Conservation (phyloP, 1,284 basidiomycete genomes). For the Moniliella sp. region DNA sequence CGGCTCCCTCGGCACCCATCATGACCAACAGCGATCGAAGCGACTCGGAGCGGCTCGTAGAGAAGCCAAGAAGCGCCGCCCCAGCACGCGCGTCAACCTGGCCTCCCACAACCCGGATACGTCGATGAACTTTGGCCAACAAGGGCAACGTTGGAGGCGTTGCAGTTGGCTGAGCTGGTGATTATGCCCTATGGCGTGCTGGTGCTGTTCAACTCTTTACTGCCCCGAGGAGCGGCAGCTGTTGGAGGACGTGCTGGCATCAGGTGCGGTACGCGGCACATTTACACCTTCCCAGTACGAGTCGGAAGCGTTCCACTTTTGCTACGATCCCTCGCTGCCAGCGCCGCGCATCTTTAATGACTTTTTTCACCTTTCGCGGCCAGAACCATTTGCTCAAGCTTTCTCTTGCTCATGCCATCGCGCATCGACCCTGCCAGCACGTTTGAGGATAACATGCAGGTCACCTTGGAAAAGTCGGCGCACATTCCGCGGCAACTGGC, state of each 20-base stretch:
- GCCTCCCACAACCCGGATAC: constrained; percentile 32
- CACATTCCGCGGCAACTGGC: constrained; percentile 71
- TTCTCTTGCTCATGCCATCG: constrained; percentile 78
- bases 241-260: constrained; percentile 24
- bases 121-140: constrained; percentile 22
- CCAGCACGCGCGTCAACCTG: too few species aligned
- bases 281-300: constrained; percentile 12
- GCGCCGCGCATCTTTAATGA: constrained; percentile 54
- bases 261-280: constrained; percentile 17
- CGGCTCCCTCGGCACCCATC: too few species aligned
- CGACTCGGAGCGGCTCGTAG: too few species aligned
- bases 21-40: too few species aligned
- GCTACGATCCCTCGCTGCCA: constrained; percentile 61
- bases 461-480: constrained; percentile 55
- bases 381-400: constrained; percentile 50
- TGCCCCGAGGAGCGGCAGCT: constrained; percentile 23
- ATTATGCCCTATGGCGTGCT: constrained; percentile 30
- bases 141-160: constrained; percentile 20
- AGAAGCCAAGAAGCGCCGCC: too few species aligned
- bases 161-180: constrained; percentile 28
- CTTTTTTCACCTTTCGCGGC: constrained; percentile 48
- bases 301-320: constrained; percentile 22
- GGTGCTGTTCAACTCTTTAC: constrained; percentile 33
- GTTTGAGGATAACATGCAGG: constrained; percentile 61
- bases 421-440: constrained; percentile 68